Evolutionary conservation across 75 land plant genomes (phyloP), one percentile per base, ranked within the genome.

Genomic region (Chamaecyparis obtusa): DNA sequence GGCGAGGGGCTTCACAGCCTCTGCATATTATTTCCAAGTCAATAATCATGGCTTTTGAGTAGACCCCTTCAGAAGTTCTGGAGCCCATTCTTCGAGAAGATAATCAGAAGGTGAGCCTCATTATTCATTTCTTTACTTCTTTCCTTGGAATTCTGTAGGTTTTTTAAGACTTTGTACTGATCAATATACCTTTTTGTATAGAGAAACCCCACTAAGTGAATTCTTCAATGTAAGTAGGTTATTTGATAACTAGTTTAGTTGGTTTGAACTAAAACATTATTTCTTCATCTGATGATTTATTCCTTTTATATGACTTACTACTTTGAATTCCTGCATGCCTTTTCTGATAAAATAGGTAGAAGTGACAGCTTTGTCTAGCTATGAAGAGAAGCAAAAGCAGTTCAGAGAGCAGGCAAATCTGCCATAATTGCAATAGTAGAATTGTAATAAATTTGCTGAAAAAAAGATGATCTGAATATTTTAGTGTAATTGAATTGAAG

Each of bases 321-420:
- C 35, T 71, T 71, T 71, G 75, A 32, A 32, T 11, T 9, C 35
- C 9, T 71, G 32, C 36, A 43, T 21, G 64, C 8, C 10, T 21
- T 76, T 80, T 24, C 35, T 87, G 77, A 77, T 54, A 49, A 33
- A 67, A 72, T 82, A 96, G 97, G 98, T 97, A 19, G 92, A 97
- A 71, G 94, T 96, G 27, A 88, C 90, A 30, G 97, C 99, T 76
- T 86, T 97, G 74, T 87, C 96, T 33, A 97, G 96, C 87, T 97
- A 87, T 88, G 99, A 97, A 89, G 96, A 95, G 87, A 97, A 97
- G 91, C 95, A 95, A 90, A 95, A 95, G 48, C 91, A 89, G 87
- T 97, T 97, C 85, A 89, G 89, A 87, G 94, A 95, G 51, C 94
- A 97, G 95, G 97, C 92, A 88, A 64, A 8, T 19, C n/a, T 85